These are phyloP conservation scores for Coniochaeta prunicola DNA, from an alignment of 2,329 filamentous ascomycete genomes.

Conservation along the genomic window DNA sequence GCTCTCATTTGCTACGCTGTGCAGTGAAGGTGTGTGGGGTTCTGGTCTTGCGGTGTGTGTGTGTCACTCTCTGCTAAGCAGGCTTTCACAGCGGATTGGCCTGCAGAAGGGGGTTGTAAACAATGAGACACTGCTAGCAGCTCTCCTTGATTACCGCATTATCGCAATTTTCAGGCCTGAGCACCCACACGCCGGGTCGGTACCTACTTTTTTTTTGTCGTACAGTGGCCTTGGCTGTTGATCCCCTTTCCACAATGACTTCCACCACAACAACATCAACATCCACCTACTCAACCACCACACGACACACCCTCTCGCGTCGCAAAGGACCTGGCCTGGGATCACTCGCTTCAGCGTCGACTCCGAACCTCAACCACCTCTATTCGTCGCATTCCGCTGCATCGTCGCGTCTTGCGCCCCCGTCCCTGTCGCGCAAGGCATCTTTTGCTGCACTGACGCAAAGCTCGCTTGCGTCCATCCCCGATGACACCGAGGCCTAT, in stretches of 20 bases:
- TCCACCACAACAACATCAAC: slow-evolving; percentile 26
- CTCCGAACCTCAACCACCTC: slow-evolving; percentile 49
- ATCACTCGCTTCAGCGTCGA: slow-evolving; percentile 42
- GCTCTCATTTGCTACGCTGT: not conserved
- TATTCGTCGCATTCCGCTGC: slow-evolving; percentile 33
- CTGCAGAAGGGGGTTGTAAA: not conserved
- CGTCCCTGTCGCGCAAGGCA: slow-evolving; percentile 57
- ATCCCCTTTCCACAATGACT: slow-evolving; percentile 18
- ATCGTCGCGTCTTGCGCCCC: slow-evolving; percentile 33
- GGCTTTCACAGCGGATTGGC: not conserved
- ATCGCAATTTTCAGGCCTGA: not conserved
- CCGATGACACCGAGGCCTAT: slow-evolving; percentile 60
- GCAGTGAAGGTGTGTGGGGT: not conserved
- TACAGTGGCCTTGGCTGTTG: not conserved
- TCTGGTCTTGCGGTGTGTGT: not conserved
- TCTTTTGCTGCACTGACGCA: slow-evolving; percentile 64
- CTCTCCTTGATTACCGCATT: not conserved
- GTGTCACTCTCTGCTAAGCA: too few relatives aligned
- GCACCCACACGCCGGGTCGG: not conserved
- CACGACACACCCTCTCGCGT: slow-evolving; percentile 28
- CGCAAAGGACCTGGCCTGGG: slow-evolving; percentile 31
- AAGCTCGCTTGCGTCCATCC: slow-evolving; percentile 55
- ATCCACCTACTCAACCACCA: slow-evolving; percentile 24
- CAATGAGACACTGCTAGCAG: slow-evolving; percentile 2
- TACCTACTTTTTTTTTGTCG: too few relatives aligned